Evolutionary conservation across 2,329 filamentous ascomycete species (phyloP), one percentile per base, ranked within the genome.

Genomic region (Penicillium expansum): DNA sequence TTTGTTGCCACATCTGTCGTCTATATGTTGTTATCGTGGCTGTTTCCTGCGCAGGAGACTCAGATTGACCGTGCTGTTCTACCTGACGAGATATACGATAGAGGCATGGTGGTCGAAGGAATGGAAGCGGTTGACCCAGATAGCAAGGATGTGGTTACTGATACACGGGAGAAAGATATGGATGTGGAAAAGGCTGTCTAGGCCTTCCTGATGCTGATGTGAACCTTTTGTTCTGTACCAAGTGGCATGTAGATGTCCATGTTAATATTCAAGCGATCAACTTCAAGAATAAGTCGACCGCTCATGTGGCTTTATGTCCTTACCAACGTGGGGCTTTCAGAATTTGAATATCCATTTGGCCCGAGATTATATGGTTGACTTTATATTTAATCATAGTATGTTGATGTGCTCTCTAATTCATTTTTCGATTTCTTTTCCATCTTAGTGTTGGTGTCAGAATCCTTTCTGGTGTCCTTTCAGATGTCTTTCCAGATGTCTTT

Each of bases 1-100:
- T 87, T 88, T 60, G 73, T 80, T 10, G 76, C 71, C 0, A 84
- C 83, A 8, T 80, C 82, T 20, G 48, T 84, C 3, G 76, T 87
- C 0, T 88, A 88, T 71, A 73, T 81, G 10, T 64, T 59, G 0
- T 63, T 87, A 20, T 82, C 77, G 47, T 74, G 71, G 56, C 63
- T 73, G 3, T 80, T 82, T 41, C 83, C 83, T 8, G 80, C 77
- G 0, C 69, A 57, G n/a, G 78, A 82, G 62, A 80, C 80, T 0
- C 67, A 83, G 47, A 69, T 87, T 11, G 62, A 68, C 5, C 56
- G 66, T 13, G 69, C 72, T 1, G 62, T 77, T 6, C 29, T 74
- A 38, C 67, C 74, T 6, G 74, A 77, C 60, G 74, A 77, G 39
- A 59, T 76, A 32, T 76, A 73, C 32, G 66, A 52, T 22, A 49